These are phyloP conservation scores for Gynostemma pentaphyllum DNA, from an alignment of 306 rosid species.

Conservation along the genomic window DNA sequence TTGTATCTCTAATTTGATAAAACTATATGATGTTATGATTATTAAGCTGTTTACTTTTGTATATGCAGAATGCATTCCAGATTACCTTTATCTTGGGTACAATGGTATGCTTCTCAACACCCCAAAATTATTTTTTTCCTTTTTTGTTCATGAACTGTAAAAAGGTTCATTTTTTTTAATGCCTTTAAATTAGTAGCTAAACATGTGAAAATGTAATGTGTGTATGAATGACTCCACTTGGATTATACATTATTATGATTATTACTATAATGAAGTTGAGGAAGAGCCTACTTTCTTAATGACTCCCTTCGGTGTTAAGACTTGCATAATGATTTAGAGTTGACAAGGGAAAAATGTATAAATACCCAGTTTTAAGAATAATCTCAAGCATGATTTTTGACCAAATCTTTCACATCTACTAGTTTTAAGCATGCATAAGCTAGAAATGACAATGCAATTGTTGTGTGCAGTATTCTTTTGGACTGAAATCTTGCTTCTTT, in stretches of 20 bases:
- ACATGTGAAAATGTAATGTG: background rate
- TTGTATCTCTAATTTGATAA: background rate
- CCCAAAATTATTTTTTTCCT: background rate
- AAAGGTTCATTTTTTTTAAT: background rate
- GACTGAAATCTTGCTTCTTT: conserved; percentile 63
- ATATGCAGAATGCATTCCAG: conserved; percentile 84
- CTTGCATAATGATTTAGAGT: background rate
- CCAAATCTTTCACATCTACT: background rate
- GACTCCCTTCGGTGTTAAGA: background rate
- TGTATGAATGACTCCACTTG: background rate
- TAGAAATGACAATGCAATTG: conserved; percentile 9
- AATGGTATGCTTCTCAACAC: conserved; percentile 47
- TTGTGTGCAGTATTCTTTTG: conserved; percentile 62
- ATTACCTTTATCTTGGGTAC: conserved; percentile 65
- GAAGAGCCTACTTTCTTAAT: background rate
- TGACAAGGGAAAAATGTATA: background rate
- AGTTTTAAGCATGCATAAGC: conserved; percentile 5
- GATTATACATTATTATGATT: background rate
- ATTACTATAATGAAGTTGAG: background rate
- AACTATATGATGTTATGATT: background rate
- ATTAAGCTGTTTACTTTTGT: conserved; percentile 13
- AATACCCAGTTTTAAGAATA: background rate
- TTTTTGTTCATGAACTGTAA: background rate
- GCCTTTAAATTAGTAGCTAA: background rate
- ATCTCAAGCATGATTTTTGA: background rate